phyloP scores from a whole-genome alignment of 1,284 basidiomycete genomes.

The Trichosporon inkin region DNA sequence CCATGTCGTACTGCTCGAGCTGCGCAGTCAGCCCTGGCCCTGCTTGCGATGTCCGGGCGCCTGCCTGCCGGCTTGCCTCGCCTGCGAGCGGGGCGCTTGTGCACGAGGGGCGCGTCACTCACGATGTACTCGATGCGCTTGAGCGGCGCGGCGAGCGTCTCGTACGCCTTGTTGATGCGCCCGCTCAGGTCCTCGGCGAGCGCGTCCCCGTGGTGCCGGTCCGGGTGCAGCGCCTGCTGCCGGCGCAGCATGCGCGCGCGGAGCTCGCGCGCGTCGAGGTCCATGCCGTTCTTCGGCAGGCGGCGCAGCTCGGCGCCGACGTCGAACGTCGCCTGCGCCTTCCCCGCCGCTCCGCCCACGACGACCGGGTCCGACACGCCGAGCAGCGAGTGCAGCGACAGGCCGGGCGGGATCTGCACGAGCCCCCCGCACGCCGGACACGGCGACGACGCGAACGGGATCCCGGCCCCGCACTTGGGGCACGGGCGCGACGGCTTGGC shows the following conservation, averaged over 20 bases:
- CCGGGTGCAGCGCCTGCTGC: constrained; percentile 47
- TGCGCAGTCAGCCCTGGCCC: constrained; percentile 22
- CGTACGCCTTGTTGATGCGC: constrained; percentile 47
- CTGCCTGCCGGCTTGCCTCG: too few species aligned
- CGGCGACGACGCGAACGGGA: constrained; percentile 39
- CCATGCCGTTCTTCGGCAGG: constrained; percentile 40
- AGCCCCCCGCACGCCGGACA: constrained; percentile 40
- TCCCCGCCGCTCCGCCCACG: too few species aligned
- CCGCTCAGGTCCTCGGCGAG: constrained; percentile 42
- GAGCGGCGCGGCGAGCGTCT: constrained; percentile 42
- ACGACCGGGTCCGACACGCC: constrained; percentile 31
- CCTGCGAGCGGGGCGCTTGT: too few species aligned
- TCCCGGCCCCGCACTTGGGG: constrained; percentile 29
- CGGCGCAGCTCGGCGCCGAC: constrained; percentile 30
- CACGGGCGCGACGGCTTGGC: constrained; percentile 27
- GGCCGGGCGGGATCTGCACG: constrained; percentile 36
- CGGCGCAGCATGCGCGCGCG: constrained; percentile 37
- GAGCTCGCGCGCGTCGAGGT: constrained; percentile 36
- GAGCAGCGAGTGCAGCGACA: constrained; percentile 44
- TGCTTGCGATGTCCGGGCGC: too few species aligned
- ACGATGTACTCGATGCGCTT: constrained; percentile 49
- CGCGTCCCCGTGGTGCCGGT: constrained; percentile 36
- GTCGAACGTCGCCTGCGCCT: constrained; percentile 21
- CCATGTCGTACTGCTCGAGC: constrained; percentile 61
- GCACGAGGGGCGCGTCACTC: too few species aligned